Percentiles rank a stretch among this genome's conserved stretches.
Evolutionary conservation across 2,329 filamentous ascomycete species (phyloP).

Genomic region (Penicillium thymicola): DNA sequence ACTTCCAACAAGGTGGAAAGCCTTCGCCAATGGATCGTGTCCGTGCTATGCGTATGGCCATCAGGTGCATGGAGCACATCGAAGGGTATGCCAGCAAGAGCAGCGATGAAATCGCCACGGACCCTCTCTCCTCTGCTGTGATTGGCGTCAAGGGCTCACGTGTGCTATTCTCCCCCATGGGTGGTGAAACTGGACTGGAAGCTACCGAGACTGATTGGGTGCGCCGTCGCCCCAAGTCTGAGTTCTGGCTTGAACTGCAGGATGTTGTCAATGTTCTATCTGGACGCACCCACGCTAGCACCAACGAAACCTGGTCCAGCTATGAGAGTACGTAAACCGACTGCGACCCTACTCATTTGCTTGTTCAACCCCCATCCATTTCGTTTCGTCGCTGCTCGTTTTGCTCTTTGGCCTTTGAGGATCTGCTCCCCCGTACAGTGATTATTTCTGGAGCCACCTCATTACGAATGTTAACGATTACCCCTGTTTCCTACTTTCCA

Average conservation of each 20-base stretch:
- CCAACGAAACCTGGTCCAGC: conserved; percentile 27
- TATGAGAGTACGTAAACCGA: conserved; percentile 30
- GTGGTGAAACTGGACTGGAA: conserved; percentile 63
- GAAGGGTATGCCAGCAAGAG: conserved; percentile 70
- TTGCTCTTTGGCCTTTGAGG: background rate
- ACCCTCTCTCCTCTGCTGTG: conserved; percentile 71
- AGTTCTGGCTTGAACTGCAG: conserved; percentile 82
- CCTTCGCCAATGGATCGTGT: conserved; percentile 96
- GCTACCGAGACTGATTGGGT: conserved; percentile 87
- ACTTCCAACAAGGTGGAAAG: conserved; percentile 90
- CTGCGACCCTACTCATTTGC: conserved; percentile 4
- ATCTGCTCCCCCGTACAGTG: background rate
- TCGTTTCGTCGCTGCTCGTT: background rate
- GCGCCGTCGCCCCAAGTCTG: conserved; percentile 75
- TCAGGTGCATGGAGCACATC: conserved; percentile 90
- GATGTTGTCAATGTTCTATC: conserved; percentile 79
- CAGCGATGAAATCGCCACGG: conserved; percentile 65
- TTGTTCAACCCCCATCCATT: background rate
- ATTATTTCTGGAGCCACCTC: background rate
- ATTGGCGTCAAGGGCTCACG: conserved; percentile 91
- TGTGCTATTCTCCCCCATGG: conserved; percentile 82
- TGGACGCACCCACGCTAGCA: conserved; percentile 56
- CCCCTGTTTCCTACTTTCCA: conserved; percentile 6
- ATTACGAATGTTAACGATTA: conserved; percentile 16
- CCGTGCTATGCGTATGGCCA: conserved; percentile 83